Evolutionary conservation across 257 asterid species (phyloP).

Genomic region (Catharanthus roseus): DNA sequence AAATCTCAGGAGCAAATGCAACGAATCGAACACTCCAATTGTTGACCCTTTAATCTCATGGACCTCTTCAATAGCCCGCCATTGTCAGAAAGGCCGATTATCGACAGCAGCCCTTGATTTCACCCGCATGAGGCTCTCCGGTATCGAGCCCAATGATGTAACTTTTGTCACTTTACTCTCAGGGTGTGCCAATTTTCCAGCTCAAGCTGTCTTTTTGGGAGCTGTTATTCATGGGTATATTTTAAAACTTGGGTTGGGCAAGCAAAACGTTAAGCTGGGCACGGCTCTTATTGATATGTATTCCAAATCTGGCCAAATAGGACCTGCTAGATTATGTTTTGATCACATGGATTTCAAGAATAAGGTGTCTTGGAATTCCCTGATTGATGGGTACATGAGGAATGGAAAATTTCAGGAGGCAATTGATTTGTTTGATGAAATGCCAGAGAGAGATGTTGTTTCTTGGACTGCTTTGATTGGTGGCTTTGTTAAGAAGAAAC

Average conservation of each 20-base stretch:
- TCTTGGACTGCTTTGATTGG: conserved; percentile 73
- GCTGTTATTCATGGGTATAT: conserved; percentile 54
- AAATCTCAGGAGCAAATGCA: conserved; percentile 17
- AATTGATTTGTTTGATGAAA: conserved; percentile 53
- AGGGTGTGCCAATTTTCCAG: conserved; percentile 58
- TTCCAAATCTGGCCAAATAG: conserved; percentile 46
- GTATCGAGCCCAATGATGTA: conserved; percentile 49
- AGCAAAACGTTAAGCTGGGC: conserved; percentile 52
- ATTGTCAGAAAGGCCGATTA: conserved; percentile 57
- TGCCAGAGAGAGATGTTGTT: conserved; percentile 62
- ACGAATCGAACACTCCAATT: conserved; percentile 8
- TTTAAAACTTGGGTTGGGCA: conserved; percentile 54
- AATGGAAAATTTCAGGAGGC: conserved; percentile 47
- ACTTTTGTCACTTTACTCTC: conserved; percentile 65
- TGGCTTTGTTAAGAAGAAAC: conserved; percentile 59
- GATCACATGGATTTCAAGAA: conserved; percentile 43
- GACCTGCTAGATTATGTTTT: conserved; percentile 43
- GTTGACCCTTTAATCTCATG: conserved; percentile 51
- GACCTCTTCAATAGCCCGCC: conserved; percentile 63
- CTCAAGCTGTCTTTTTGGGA: conserved; percentile 29
- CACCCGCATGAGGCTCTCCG: conserved; percentile 47
- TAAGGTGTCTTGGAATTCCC: conserved; percentile 68
- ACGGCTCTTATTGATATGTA: conserved; percentile 72
- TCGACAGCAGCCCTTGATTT: conserved; percentile 43
- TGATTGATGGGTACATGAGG: conserved; percentile 64